These are phyloP conservation scores for Podaxis sp. DNA, from an alignment of 768 basidiomycete genomes.

Conservation along the genomic window DNA sequence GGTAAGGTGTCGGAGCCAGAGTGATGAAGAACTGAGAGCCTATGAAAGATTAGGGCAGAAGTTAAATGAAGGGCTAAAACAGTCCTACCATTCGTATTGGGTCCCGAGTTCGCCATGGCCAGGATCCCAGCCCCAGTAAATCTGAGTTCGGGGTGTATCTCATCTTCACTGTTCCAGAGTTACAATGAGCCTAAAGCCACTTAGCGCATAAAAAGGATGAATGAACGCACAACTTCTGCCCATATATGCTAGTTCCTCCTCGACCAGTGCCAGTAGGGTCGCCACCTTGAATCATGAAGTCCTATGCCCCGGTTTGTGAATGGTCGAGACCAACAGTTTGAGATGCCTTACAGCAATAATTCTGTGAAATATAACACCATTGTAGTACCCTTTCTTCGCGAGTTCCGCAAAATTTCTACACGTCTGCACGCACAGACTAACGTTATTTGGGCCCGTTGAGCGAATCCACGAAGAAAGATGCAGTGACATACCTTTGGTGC, in stretches of 20 bases:
- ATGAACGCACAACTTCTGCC: slow-evolving; percentile 70
- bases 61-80: slow-evolving; percentile 26
- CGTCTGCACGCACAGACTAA: slow-evolving; percentile 48
- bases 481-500: slow-evolving; percentile 57
- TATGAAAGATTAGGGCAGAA: slow-evolving; percentile 23
- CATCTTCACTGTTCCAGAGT: slow-evolving; percentile 64
- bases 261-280: slow-evolving; percentile 95
- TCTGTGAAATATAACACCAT: slow-evolving; percentile 84
- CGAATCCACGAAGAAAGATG: neutral
- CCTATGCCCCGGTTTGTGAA: slow-evolving; percentile 37
- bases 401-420: slow-evolving; percentile 95
- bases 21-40: slow-evolving; percentile 96
- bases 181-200: neutral
- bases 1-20: slow-evolving; percentile 74
- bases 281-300: slow-evolving; percentile 96
- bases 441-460: slow-evolving; percentile 11
- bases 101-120: slow-evolving; percentile 96
- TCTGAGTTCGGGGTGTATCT: slow-evolving; percentile 83
- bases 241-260: slow-evolving; percentile 87
- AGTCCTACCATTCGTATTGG: slow-evolving; percentile 76
- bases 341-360: slow-evolving; percentile 67
- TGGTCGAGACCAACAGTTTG: neutral
- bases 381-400: slow-evolving; percentile 90
- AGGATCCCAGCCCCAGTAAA: slow-evolving; percentile 97
- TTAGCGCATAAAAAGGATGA: neutral